phyloP scores from a whole-genome alignment of 768 basidiomycete genomes.

The Termitomyces sp. region DNA sequence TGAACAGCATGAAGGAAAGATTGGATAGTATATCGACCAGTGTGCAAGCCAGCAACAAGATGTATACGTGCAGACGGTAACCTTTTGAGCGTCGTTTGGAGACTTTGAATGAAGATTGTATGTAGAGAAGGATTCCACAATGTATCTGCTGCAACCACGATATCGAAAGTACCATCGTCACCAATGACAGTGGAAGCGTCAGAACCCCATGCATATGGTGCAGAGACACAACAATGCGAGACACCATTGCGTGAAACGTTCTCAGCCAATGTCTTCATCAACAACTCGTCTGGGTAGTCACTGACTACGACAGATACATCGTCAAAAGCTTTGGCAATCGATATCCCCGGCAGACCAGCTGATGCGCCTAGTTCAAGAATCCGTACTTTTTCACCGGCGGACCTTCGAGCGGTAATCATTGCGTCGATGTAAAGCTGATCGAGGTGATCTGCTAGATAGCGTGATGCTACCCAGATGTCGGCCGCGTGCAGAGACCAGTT shows the following conservation, averaged over 20 bases:
- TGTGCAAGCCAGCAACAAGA: constrained; percentile 72
- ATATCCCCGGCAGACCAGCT: constrained; percentile 68
- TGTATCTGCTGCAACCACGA: constrained; percentile 71
- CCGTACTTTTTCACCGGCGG: constrained; percentile 11
- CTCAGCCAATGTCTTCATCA: constrained; percentile 51
- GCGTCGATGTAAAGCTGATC: constrained; percentile 18
- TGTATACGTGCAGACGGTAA: constrained; percentile 44
- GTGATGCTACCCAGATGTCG: constrained; percentile 67
- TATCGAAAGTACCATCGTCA: constrained; percentile 41
- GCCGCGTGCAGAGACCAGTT: constrained; percentile 79
- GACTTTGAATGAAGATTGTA: constrained; percentile 42
- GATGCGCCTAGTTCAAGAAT: constrained; percentile 75
- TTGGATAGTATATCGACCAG: constrained; percentile 67
- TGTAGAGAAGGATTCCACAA: constrained; percentile 71
- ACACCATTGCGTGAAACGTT: constrained; percentile 54
- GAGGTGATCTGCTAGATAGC: constrained; percentile 63
- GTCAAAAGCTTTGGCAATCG: constrained; percentile 46
- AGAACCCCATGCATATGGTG: constrained; percentile 64
- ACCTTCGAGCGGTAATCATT: background rate
- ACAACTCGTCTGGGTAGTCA: constrained; percentile 66
- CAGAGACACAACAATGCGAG: constrained; percentile 38
- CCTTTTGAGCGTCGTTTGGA: constrained; percentile 41
- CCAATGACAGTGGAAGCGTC: constrained; percentile 29
- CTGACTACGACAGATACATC: constrained; percentile 43
- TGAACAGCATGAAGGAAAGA: constrained; percentile 43